Conservation (phyloP, 768 basidiomycete genomes). For the Boletales sp. region DNA sequence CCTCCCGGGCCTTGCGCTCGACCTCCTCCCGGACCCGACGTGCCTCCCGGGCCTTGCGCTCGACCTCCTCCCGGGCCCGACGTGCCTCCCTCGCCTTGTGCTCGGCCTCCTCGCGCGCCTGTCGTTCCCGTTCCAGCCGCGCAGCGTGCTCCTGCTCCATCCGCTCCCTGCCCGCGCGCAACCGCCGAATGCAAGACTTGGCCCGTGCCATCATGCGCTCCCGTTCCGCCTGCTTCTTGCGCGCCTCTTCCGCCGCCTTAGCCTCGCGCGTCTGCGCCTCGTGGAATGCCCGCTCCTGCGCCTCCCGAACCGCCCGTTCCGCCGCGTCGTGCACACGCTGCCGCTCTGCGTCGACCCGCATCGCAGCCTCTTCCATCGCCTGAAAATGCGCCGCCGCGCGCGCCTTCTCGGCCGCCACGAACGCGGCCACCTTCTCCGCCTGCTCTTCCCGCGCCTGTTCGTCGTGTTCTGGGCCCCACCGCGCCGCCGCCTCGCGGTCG, state of each 20-base stretch:
- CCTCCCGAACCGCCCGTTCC: conserved; percentile 22
- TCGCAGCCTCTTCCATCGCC: conserved; percentile 11
- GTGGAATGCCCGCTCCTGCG: conserved; percentile 15
- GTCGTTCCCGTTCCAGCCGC: too few species aligned
- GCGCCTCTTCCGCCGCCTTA: conserved; percentile 16
- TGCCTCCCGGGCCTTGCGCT: conserved; percentile 10
- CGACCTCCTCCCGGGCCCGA: conserved; percentile 7
- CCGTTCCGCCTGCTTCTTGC: conserved; percentile 6
- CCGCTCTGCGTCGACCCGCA: conserved; percentile 12
- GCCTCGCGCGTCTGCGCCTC: conserved; percentile 5
- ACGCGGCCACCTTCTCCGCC: conserved; percentile 20
- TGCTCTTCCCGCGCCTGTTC: conserved; percentile 13
- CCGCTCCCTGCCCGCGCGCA: too few species aligned
- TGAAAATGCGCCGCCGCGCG: conserved; percentile 1
- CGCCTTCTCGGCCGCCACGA: conserved; percentile 9
- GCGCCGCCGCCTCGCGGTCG: conserved; percentile 19
- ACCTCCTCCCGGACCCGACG: not conserved
- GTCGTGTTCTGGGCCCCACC: conserved; percentile 12
- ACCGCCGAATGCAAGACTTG: too few species aligned
- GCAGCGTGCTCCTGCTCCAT: too few species aligned
- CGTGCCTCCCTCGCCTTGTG: conserved; percentile 3
- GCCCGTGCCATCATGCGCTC: too few species aligned
- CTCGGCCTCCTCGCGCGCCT: too few species aligned
- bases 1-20: conserved; percentile 16
- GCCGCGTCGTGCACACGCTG: conserved; percentile 17